Evolutionary conservation across 2,329 filamentous ascomycete genomes (phyloP).

Genomic region (Teratosphaeria zuluensis): DNA sequence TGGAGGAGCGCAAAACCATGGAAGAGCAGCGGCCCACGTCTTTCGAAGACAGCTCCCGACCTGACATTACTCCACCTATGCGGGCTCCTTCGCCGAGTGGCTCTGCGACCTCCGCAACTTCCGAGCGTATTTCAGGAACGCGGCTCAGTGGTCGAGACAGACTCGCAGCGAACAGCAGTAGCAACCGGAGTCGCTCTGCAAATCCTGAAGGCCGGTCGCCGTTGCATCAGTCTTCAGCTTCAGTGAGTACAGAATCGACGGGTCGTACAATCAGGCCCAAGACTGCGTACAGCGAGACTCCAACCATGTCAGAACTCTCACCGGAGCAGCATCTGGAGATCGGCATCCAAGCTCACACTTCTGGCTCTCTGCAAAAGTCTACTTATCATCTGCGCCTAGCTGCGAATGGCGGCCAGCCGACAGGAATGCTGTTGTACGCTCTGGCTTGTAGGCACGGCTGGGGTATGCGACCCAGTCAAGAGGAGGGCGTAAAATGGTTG

Average conservation of each 20-base stretch:
- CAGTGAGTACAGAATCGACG: constrained; percentile 28
- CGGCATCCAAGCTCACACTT: constrained; percentile 82
- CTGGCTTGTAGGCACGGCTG: constrained; percentile 92
- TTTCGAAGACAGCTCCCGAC: neutral
- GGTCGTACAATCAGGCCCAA: constrained; percentile 35
- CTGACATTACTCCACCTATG: neutral
- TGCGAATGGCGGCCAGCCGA: constrained; percentile 74
- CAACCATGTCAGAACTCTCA: constrained; percentile 58
- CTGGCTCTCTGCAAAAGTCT: constrained; percentile 79
- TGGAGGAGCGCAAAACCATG: neutral
- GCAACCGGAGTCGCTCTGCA: constrained; percentile 21
- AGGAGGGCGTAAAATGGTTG: constrained; percentile 85
- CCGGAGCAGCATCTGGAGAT: constrained; percentile 83
- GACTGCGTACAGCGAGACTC: constrained; percentile 41
- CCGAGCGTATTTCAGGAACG: constrained; percentile 5
- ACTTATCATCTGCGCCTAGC: constrained; percentile 92
- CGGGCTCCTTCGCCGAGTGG: constrained; percentile 5
- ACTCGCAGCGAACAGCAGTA: constrained; percentile 8
- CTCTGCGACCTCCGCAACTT: constrained; percentile 1
- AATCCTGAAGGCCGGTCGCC: constrained; percentile 12
- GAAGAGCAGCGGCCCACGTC: neutral
- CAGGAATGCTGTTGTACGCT: constrained; percentile 92
- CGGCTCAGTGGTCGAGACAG: constrained; percentile 4
- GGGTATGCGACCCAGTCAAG: constrained; percentile 90
- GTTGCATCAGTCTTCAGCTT: constrained; percentile 23